Evolutionary conservation across 2,329 filamentous ascomycete species (phyloP), one percentile per base, ranked within the genome.

Genomic region (Rutstroemia sp.): DNA sequence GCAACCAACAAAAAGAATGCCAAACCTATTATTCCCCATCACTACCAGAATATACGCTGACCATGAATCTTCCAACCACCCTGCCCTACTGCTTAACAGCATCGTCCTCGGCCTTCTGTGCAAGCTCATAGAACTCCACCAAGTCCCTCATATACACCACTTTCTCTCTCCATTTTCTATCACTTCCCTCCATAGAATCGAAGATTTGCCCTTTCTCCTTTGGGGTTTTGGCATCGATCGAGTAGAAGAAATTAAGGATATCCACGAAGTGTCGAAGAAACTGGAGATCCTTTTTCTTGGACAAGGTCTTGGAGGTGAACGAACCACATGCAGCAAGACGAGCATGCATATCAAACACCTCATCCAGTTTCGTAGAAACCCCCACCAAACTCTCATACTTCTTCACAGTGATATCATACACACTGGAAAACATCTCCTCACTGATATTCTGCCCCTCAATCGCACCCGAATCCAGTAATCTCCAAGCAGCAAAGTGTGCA

Each of bases 331-430:
- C 30, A 4, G 27, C 30, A 12, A 54, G 34, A 10, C 14, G 38
- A 1, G 51, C 51, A 9, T 49, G 51, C 42, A 54, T 38, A 1
- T 54, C 21, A 8, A 54, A 41, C n/a, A 54, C 16, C 23, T 48
- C 44, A 49, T 54, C 51, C 0, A 54, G 51, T 12, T 8, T 41
- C 4, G 9, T 12, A 1, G 51, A 54, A 7, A 19, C 17, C 8
- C 25, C n/a, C 2, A 39, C 48, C 5, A 54, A 21, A 34, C 6
- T 12, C 7, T 34, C 16, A 5, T 54, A 54, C 6, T 54, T 34
- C 2, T 45, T 30, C 12, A 54, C 44, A 21, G 51, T 48, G 10
- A 54, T 17, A 4, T 44, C 51, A 27, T 54, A 54, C n/a, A 48
- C 41, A 0, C n/a, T 41, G 2, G 17, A 5, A n/a, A 54, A 54